Percentiles rank a stretch among this genome's conserved stretches.
phyloP scores from a whole-genome alignment of 495 filamentous ascomycete species.

The Penicillium angulare region DNA sequence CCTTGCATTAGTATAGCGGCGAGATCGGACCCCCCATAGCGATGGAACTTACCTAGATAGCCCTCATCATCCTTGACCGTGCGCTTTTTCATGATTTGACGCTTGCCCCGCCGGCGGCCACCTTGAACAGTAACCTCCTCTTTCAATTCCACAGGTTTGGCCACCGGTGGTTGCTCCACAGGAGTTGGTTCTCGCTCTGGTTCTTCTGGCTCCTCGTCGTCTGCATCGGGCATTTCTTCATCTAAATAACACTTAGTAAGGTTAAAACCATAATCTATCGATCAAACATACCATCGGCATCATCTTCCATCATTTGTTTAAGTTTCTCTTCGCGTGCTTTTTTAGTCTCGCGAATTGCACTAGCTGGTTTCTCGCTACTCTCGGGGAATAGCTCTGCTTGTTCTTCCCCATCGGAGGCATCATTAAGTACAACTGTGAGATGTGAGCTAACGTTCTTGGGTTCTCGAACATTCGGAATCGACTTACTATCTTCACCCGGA shows the following conservation, averaged over 20 bases:
- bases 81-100: conserved; percentile 86
- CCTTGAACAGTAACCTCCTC: conserved; percentile 49
- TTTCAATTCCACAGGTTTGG: conserved; percentile 41
- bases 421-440: conserved; percentile 37
- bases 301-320: conserved; percentile 84
- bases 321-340: conserved; percentile 72
- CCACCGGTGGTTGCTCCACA: conserved; percentile 37
- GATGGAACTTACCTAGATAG: conserved; percentile 69
- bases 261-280: neutral
- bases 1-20: conserved; percentile 19
- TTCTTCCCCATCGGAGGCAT: conserved; percentile 75
- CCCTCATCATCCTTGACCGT: conserved; percentile 89
- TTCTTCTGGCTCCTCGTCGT: conserved; percentile 47
- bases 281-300: conserved; percentile 32
- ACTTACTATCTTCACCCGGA: conserved; percentile 54
- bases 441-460: conserved; percentile 13
- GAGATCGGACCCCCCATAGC: neutral
- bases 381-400: conserved; percentile 59
- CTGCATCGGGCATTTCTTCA: conserved; percentile 50
- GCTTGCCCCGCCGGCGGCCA: conserved; percentile 74
- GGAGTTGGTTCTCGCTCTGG: conserved; percentile 50
- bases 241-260: conserved; percentile 20
- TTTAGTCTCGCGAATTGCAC: conserved; percentile 52
- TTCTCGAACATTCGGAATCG: neutral
- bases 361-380: conserved; percentile 33